These are phyloP conservation scores for Zanthoxylum bungeanum DNA, from an alignment of 345 rosid species.

Conservation along the genomic window DNA sequence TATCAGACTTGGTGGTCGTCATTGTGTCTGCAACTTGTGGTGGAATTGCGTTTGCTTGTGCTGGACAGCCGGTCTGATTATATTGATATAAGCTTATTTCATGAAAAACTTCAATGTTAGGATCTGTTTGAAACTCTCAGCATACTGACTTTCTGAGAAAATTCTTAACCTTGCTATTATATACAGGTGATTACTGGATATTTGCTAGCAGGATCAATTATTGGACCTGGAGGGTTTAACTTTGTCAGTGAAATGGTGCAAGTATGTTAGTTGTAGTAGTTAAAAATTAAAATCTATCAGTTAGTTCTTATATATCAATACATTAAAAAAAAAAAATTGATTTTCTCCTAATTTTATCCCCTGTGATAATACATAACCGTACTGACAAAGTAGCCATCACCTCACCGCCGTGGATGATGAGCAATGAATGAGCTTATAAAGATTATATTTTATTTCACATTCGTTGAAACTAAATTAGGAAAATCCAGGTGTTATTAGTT, in stretches of 20 bases:
- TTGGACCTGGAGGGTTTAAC: conserved; percentile 95
- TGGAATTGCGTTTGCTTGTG: conserved; percentile 67
- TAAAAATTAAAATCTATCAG: not conserved
- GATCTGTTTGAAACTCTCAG: conserved; percentile 3
- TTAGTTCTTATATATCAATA: conserved; percentile 3
- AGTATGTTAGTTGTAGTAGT: conserved; percentile 45
- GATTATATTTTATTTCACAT: not conserved
- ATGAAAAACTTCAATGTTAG: conserved; percentile 2
- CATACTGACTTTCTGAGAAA: conserved; percentile 11
- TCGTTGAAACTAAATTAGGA: not conserved
- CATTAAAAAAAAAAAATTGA: not conserved
- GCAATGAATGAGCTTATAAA: not conserved
- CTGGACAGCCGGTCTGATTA: conserved; percentile 53
- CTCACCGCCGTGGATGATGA: not conserved
- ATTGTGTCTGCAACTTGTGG: conserved; percentile 60
- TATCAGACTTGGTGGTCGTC: conserved; percentile 54
- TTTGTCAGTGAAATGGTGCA: conserved; percentile 98
- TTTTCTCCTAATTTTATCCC: not conserved
- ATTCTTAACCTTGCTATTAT: conserved; percentile 12
- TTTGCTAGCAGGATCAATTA: conserved; percentile 81
- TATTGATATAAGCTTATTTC: conserved; percentile 8
- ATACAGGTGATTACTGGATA: conserved; percentile 92
- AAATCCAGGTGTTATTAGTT: not conserved
- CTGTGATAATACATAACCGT: not conserved
- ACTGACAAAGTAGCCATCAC: not conserved